Percentiles rank a stretch among this genome's conserved stretches.
Evolutionary conservation across 768 basidiomycete genomes (phyloP).

Genomic region (Termitomyces sp.): DNA sequence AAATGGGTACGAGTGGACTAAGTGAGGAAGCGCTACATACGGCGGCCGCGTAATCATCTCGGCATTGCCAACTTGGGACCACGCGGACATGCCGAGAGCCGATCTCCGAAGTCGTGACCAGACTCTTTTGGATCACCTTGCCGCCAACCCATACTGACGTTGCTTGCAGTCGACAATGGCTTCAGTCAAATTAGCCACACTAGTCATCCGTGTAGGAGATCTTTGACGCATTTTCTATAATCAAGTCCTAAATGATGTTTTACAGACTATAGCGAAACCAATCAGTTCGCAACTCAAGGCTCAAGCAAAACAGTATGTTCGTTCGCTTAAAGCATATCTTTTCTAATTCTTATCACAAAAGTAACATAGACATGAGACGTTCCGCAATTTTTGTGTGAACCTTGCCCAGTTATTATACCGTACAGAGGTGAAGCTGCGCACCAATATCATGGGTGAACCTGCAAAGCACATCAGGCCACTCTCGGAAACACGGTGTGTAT

Average conservation of each 20-base stretch:
- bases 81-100: slow-evolving; percentile 1
- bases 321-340: background rate
- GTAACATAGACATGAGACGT: slow-evolving; percentile 61
- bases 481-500: slow-evolving; percentile 65
- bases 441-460: slow-evolving; percentile 74
- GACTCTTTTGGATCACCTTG: background rate
- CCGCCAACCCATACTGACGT: background rate
- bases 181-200: slow-evolving; percentile 68
- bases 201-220: slow-evolving; percentile 52
- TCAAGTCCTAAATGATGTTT: slow-evolving; percentile 4
- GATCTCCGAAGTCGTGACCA: background rate
- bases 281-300: slow-evolving; percentile 66
- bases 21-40: no score
- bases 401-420: slow-evolving; percentile 80
- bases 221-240: background rate
- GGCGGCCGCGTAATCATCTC: no score
- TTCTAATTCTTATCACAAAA: background rate
- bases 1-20: no score
- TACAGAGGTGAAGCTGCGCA: slow-evolving; percentile 67
- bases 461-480: slow-evolving; percentile 71
- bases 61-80: background rate
- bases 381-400: slow-evolving; percentile 65
- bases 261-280: slow-evolving; percentile 81
- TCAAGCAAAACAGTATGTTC: slow-evolving; percentile 66
- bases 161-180: slow-evolving; percentile 40